phyloP scores from a whole-genome alignment of 805 yeast genomes.

The Metschnikowia amazonensis region DNA sequence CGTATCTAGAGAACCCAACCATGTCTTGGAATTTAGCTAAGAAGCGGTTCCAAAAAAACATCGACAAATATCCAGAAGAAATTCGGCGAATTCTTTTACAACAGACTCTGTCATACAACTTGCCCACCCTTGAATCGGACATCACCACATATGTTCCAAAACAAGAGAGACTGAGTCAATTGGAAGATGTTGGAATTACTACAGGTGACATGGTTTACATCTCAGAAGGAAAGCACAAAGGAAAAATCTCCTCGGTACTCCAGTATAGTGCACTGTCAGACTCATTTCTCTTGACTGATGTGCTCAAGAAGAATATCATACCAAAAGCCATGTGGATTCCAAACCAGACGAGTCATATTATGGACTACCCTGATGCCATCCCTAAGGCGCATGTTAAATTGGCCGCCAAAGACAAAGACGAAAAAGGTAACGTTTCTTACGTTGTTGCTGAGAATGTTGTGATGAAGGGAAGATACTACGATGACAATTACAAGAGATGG shows the following conservation, averaged over 20 bases:
- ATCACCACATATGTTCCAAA: constrained; percentile 18
- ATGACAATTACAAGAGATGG: constrained; percentile 65
- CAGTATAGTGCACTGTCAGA: constrained; percentile 59
- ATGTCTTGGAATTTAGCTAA: constrained; percentile 34
- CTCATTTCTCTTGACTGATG: constrained; percentile 62
- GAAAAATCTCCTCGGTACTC: constrained; percentile 67
- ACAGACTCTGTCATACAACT: constrained; percentile 22
- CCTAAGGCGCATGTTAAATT: constrained; percentile 61
- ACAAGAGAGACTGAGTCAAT: constrained; percentile 36
- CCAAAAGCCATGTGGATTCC: constrained; percentile 73
- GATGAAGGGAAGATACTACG: constrained; percentile 68
- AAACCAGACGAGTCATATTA: constrained; percentile 67
- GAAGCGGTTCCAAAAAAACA: constrained; percentile 35
- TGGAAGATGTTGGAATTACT: constrained; percentile 56
- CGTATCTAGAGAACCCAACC: constrained; percentile 13
- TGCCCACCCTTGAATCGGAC: constrained; percentile 34
- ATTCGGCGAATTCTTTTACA: constrained; percentile 26
- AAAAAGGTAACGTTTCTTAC: constrained; percentile 57
- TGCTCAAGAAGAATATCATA: constrained; percentile 60
- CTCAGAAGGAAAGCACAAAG: constrained; percentile 64
- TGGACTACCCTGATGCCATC: constrained; percentile 63
- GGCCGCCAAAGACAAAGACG: constrained; percentile 73
- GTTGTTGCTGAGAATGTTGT: constrained; percentile 76
- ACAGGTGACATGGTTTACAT: constrained; percentile 79
- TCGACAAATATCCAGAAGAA: constrained; percentile 30